Evolutionary conservation across 1,284 basidiomycete genomes (phyloP), one percentile per base, ranked within the genome.

Genomic region (Baeospora myosura): DNA sequence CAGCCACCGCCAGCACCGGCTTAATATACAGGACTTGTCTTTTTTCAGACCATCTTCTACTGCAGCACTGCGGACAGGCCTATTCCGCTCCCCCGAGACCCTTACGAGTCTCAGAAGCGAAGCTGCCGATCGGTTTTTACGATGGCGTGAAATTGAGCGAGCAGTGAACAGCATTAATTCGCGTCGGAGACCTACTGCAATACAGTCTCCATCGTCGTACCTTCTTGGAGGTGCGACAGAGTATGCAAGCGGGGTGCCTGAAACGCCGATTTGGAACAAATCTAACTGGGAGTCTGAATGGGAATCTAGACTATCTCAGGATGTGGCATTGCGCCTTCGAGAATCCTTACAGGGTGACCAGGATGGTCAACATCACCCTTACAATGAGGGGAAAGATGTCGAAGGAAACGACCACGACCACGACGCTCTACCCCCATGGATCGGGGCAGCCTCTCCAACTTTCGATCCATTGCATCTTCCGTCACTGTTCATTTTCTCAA

Each of bases 121-220:
- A 53, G 78, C 78, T 1, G 68, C 75, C 0, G 76, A 81, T 38
- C 70, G 81, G n/a, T 85, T 83, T 57, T 54, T 85, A 44, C 69
- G 72, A 25, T 85, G 81, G 82, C 65, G 77, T 32, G 80, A 83
- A 53, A 71, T 81, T 22, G 77, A 83, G 50, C 65, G 68, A 24
- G 69, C 70, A 4, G 69, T 74, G 11, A 59, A 59, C 42, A 53
- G 52, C 36, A 57, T 68, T 23, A 54, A 57, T 35, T 36, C 46
- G n/a, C 41, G 44, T 11, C 42, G 17, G 36, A 41, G 10, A 48
- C 44, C 41, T 42, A 54, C n/a, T 40, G 52, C 21, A 52, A 14
- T 18, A 46, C 25, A 10, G 24, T 26, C 16, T 14, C 26, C 18
- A 33, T 18, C 32, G 8, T 17, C 8, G 32, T 8, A 8, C 16